Base-by-base conservation (phyloP, 257 asterid species). In the Mitragyna speciosa region DNA sequence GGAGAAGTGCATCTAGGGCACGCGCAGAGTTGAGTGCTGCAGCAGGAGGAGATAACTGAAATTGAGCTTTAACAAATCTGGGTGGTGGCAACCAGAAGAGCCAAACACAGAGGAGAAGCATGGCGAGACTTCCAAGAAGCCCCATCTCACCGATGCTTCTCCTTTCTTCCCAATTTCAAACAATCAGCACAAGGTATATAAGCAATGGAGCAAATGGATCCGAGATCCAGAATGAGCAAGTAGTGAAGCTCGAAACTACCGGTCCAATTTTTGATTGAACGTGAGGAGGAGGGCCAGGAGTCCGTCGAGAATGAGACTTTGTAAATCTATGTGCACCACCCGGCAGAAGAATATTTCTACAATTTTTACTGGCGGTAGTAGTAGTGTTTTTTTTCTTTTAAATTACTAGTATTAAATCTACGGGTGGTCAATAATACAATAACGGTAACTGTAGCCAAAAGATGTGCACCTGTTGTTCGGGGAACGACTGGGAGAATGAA, bases 1-100 rank as follows among this genome's bases (percentile, higher is more conserved):
- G 96, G 72, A 93, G 94, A 19, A 88, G 82, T 83, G 83, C 85
- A 80, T 93, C 94, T 49, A 92, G 82, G 19, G 83, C 86, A 68
- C 87, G 86, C 4, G 91, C 91, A 78, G 77, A 63, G 51, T 73
- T 80, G 20, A 61, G 16, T 8, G 91, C 48, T 48, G 86, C 66
- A 48, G 73, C 79, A 69, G 81, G 26, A 68, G 76, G 45, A 79
- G 84, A 4, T 36, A 36, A 36, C 4, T 36, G 41, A 36, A 36
- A 4, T 36, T 36, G 41, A 36, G 41, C 41, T 36, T 36, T 36
- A 36, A 36, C 41, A 36, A 36, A 36, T 36, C 41, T 36, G 41
- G 41, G 41, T 1, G 41, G 41, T 36, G 41, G 84, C 75, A 82
- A 80, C 83, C 87, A 75, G 67, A 89, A 80, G 26, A 84, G 36